These are phyloP conservation scores for Dothideomycetes sp. DNA, from an alignment of 2,329 filamentous ascomycete species.

Conservation along the genomic window DNA sequence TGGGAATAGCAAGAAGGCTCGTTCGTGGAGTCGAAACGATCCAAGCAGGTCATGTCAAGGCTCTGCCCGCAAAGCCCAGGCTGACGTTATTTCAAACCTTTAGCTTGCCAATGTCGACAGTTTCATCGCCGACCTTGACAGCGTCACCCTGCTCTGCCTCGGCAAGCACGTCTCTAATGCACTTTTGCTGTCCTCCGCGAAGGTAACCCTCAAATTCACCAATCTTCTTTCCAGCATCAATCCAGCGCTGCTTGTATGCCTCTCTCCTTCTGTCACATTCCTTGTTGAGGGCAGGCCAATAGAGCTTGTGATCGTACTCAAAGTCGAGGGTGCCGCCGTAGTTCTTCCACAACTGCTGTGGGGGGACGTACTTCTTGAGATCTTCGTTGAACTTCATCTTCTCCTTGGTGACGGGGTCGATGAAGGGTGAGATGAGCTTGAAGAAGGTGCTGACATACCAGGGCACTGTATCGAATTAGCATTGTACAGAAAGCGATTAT, in stretches of 20 bases:
- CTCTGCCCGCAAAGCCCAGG: background rate
- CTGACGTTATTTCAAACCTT: conserved; percentile 13
- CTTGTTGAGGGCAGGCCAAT: conserved; percentile 79
- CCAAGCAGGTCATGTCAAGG: background rate
- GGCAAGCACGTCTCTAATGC: conserved; percentile 19
- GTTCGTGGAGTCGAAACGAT: too few relatives aligned
- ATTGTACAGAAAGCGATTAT: background rate
- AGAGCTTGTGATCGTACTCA: conserved; percentile 76
- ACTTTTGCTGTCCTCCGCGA: conserved; percentile 50
- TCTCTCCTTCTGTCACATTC: conserved; percentile 58
- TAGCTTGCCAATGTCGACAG: conserved; percentile 18
- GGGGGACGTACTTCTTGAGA: conserved; percentile 69
- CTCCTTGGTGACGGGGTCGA: conserved; percentile 84
- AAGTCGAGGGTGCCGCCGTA: conserved; percentile 77
- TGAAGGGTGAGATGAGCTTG: conserved; percentile 91
- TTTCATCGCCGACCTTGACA: conserved; percentile 15
- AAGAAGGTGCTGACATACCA: conserved; percentile 92
- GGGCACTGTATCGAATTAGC: conserved; percentile 51
- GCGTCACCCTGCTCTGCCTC: conserved; percentile 14
- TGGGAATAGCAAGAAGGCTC: too few relatives aligned
- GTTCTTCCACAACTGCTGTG: conserved; percentile 70
- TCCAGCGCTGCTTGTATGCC: conserved; percentile 62
- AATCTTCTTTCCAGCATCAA: conserved; percentile 65
- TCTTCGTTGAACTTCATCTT: conserved; percentile 99
- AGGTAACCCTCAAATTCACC: conserved; percentile 85